Evolutionary conservation across 2,329 filamentous ascomycete species (phyloP).

Genomic region (Botryotinia calthae): DNA sequence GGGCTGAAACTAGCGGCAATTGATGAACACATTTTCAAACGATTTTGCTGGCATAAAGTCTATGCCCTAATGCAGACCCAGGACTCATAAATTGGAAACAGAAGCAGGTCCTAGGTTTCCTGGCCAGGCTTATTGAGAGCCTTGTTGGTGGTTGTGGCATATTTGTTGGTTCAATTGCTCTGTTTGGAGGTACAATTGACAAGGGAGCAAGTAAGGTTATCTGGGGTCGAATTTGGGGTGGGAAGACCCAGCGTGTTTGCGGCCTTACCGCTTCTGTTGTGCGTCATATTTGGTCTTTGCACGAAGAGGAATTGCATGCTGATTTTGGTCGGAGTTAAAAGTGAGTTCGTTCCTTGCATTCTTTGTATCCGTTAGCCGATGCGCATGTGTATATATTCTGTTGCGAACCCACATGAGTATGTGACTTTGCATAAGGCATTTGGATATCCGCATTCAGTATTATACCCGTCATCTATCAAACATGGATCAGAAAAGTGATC

Average conservation of each 20-base stretch:
- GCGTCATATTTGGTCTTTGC: not conserved
- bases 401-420: conserved; percentile 12
- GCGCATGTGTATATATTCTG: not conserved
- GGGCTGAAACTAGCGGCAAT: not conserved
- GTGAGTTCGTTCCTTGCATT: not conserved
- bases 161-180: not conserved
- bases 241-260: not conserved
- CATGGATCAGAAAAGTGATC: conserved; percentile 4
- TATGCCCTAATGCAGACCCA: not conserved
- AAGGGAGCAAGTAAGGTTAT: conserved; percentile 7
- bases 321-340: not conserved
- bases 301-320: not conserved
- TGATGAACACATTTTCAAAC: not conserved
- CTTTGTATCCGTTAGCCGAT: not conserved
- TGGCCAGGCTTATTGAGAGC: not conserved
- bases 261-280: conserved; percentile 3
- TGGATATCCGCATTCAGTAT: not conserved
- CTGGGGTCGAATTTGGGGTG: not conserved
- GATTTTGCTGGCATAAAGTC: not conserved
- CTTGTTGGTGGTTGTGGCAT: not conserved
- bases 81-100: not conserved
- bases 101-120: not conserved
- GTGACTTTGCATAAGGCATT: not conserved
- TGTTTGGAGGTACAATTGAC: not conserved
- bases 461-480: not conserved